A percentile compares a stretch with the other conserved stretches of the same genome.
phyloP scores from a whole-genome alignment of 129 eudicot species.

The Escallonia herrerae region DNA sequence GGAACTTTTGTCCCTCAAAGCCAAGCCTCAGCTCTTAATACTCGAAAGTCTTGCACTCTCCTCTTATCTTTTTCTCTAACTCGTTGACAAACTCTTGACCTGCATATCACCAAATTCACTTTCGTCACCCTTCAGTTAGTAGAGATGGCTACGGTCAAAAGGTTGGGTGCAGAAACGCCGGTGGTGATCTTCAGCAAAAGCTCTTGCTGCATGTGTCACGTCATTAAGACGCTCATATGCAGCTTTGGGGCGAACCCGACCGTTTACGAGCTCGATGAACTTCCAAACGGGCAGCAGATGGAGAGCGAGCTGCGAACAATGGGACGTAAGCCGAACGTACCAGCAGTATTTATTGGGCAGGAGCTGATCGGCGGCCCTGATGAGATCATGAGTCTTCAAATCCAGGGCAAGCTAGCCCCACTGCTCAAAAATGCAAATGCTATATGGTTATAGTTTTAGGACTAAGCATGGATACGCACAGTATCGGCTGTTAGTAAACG shows the following conservation, averaged over 20 bases:
- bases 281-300: constrained; percentile 27
- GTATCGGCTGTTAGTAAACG: no score
- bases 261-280: constrained; percentile 33
- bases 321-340: constrained; percentile 21
- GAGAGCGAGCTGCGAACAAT: constrained; percentile 22
- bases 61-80: neutral
- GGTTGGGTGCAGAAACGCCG: constrained; percentile 34
- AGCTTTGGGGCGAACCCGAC: constrained; percentile 37
- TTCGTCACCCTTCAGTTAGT: neutral
- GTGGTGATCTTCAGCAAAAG: constrained; percentile 48
- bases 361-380: constrained; percentile 40
- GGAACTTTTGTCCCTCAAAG: constrained; percentile 5
- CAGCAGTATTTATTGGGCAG: constrained; percentile 25
- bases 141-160: constrained; percentile 27
- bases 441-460: constrained; percentile 31
- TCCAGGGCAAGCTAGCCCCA: constrained; percentile 43
- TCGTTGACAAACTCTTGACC: neutral
- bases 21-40: neutral
- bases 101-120: neutral
- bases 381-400: constrained; percentile 68
- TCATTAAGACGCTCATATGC: constrained; percentile 34
- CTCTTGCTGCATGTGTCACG: constrained; percentile 33
- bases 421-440: constrained; percentile 45
- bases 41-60: neutral
- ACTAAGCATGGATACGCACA: no score